phyloP scores from a whole-genome alignment of 345 rosid genomes.

The Heritiera littoralis region DNA sequence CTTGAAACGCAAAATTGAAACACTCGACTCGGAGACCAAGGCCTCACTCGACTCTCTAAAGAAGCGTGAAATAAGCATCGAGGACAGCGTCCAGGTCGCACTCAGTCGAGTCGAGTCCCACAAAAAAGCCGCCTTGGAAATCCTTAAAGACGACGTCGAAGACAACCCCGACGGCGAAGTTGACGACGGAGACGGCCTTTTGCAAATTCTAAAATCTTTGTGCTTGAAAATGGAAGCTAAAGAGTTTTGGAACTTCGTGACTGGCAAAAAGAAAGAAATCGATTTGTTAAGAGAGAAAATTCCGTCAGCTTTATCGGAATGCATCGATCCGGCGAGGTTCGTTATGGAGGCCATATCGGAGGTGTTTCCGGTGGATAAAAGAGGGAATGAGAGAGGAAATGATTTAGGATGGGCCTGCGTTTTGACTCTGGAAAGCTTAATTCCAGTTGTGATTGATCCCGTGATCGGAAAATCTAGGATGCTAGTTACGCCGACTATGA shows the following conservation, averaged over 20 bases:
- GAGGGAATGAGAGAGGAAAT: conserved; percentile 49
- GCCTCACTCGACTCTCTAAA: conserved; percentile 70
- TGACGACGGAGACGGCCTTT: conserved; percentile 72
- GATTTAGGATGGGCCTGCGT: conserved; percentile 99
- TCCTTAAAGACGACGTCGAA: conserved; percentile 35
- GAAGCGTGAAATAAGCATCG: conserved; percentile 85
- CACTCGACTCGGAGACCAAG: conserved; percentile 71
- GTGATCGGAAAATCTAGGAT: conserved; percentile 79
- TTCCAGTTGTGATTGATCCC: conserved; percentile 87
- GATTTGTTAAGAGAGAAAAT: conserved; percentile 62
- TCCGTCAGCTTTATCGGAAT: conserved; percentile 68
- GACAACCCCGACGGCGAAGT: conserved; percentile 66
- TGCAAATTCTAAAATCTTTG: conserved; percentile 44
- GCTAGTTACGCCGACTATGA: conserved; percentile 71
- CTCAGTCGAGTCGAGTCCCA: conserved; percentile 57
- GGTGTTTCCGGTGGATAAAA: conserved; percentile 85
- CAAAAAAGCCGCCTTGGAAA: conserved; percentile 49
- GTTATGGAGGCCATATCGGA: conserved; percentile 86
- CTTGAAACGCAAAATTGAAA: conserved; percentile 66
- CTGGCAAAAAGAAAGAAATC: conserved; percentile 73
- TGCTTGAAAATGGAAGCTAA: conserved; percentile 75
- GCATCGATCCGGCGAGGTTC: conserved; percentile 88
- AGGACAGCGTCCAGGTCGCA: conserved; percentile 79
- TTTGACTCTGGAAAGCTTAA: conserved; percentile 77
- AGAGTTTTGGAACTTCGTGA: conserved; percentile 78